A percentile compares a stretch with the other conserved stretches of the same genome.
Evolutionary conservation across 768 basidiomycete genomes (phyloP).

Genomic region (Dioszegia crocea): DNA sequence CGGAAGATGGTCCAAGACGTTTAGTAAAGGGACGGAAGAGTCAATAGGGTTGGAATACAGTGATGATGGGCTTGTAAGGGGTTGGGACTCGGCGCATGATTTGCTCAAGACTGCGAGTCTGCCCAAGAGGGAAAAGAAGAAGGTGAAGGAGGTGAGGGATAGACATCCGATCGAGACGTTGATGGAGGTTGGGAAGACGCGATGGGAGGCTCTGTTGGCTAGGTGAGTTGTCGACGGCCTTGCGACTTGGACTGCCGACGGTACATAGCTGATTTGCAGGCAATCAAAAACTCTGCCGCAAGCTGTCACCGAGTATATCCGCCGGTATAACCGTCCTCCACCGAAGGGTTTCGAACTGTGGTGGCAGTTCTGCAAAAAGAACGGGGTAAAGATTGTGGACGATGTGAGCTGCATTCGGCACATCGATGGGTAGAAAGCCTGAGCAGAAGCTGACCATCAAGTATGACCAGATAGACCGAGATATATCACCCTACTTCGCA

Average conservation of each 20-base stretch:
- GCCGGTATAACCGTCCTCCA: slow-evolving; percentile 70
- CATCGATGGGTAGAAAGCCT: slow-evolving; percentile 49
- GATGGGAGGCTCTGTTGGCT: slow-evolving; percentile 36
- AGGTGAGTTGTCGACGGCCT: slow-evolving; percentile 22
- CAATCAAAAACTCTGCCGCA: slow-evolving; percentile 75
- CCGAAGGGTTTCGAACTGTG: slow-evolving; percentile 87
- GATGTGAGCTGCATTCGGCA: slow-evolving; percentile 53
- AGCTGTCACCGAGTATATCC: slow-evolving; percentile 76
- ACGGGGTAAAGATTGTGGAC: slow-evolving; percentile 75
- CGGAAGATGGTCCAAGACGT: background rate
- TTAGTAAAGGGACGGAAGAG: background rate
- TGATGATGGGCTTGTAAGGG: slow-evolving; percentile 33
- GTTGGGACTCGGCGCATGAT: slow-evolving; percentile 37
- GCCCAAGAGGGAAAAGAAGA: slow-evolving; percentile 23
- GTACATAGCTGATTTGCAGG: slow-evolving; percentile 28
- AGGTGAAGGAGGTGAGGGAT: slow-evolving; percentile 20
- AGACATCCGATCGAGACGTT: slow-evolving; percentile 43
- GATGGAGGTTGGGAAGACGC: slow-evolving; percentile 32
- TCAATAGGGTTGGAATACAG: background rate
- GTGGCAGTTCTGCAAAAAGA: slow-evolving; percentile 71
- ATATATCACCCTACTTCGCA: slow-evolving; percentile 79
- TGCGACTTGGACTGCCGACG: background rate
- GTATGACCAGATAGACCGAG: slow-evolving; percentile 52
- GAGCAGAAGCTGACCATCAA: slow-evolving; percentile 7
- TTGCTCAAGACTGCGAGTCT: slow-evolving; percentile 15